phyloP scores from a whole-genome alignment of 1,284 basidiomycete species.

The Boletus chippewaensis region DNA sequence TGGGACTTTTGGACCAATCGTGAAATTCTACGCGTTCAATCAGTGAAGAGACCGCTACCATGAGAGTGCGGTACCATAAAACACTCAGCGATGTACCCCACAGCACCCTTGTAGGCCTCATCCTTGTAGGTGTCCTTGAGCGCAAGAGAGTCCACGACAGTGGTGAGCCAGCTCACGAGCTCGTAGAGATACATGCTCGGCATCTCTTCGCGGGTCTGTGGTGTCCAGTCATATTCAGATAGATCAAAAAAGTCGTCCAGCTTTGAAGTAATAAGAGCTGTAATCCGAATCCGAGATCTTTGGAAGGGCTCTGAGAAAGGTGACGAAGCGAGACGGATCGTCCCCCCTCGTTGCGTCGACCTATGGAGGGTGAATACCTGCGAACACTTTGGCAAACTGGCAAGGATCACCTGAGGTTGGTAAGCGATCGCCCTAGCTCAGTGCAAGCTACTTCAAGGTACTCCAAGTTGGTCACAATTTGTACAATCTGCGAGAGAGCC shows the following conservation, averaged over 20 bases:
- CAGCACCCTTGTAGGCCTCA: slow-evolving; percentile 80
- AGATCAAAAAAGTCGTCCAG: slow-evolving; percentile 96
- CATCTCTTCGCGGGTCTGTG: slow-evolving; percentile 54
- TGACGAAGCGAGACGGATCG: slow-evolving; percentile 61
- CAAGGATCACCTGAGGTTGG: slow-evolving; percentile 58
- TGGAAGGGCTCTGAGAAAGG: slow-evolving; percentile 69
- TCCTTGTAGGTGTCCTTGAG: slow-evolving; percentile 84
- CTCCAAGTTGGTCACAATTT: slow-evolving; percentile 91
- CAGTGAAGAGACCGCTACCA: background rate
- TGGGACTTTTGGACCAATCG: slow-evolving; percentile 70
- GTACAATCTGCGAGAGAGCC: slow-evolving; percentile 90
- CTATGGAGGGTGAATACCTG: slow-evolving; percentile 33
- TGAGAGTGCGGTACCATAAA: slow-evolving; percentile 57
- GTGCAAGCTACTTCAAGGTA: slow-evolving; percentile 84
- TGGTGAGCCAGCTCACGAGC: slow-evolving; percentile 92
- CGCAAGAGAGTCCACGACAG: slow-evolving; percentile 89
- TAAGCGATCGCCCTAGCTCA: slow-evolving; percentile 85
- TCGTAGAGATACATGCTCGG: slow-evolving; percentile 94
- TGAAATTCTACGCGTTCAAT: slow-evolving; percentile 53
- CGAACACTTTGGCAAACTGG: slow-evolving; percentile 10
- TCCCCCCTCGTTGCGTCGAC: slow-evolving; percentile 78
- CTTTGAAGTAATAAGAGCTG: slow-evolving; percentile 81
- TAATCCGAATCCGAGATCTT: slow-evolving; percentile 74
- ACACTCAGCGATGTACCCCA: slow-evolving; percentile 79
- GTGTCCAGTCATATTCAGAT: slow-evolving; percentile 92